Base-by-base conservation (phyloP, 2,329 filamentous ascomycete species). In the Alternaria viburni region DNA sequence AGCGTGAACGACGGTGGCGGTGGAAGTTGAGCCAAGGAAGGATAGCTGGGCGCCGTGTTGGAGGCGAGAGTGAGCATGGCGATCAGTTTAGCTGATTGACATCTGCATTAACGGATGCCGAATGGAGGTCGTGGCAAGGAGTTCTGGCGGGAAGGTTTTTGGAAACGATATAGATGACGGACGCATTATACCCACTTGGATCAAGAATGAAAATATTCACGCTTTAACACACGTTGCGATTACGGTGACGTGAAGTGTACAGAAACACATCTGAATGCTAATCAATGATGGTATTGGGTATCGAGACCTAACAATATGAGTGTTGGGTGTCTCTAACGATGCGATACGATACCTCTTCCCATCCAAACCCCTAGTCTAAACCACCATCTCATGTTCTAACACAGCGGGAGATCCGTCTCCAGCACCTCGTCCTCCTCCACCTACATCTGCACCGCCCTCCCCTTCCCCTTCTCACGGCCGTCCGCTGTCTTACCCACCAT, bases 41-140 rank as follows among this genome's bases (percentile, higher is more conserved):
- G 36, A 80, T 84, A 65, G 62, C 83, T n/a, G 86, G 86, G 15
- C 85, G 85, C 62, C 81, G 88, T n/a, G 67, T 79, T 26, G 87
- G 86, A 0, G 87, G 86, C 0, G 84, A 88, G 66, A 86, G 87
- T 41, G 81, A 82, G 64, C 80, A 82, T 64, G 81, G 81, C 0
- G 90, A 92, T 77, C 89, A 91, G 64, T 92, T 92, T 68, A 90
- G 87, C 30, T 52, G 19, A 52, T 23, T 23, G 13, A 5, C 6
- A 11, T 26, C 12, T 21, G 17, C 4, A 10, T 47, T 45, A 60
- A 41, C 30, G n/a, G 15, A 21, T 17, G 15, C 17, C 9, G 36
- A n/a, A 12, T 26, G 6, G 54, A 30, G 15, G 8, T 17, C 13
- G 17, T 44, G 19, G 7, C 15, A n/a, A 7, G 46, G 46, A 52